phyloP scores from a whole-genome alignment of 192 early-diverging fungal genomes.

The Linnemannia schmuckeri region DNA sequence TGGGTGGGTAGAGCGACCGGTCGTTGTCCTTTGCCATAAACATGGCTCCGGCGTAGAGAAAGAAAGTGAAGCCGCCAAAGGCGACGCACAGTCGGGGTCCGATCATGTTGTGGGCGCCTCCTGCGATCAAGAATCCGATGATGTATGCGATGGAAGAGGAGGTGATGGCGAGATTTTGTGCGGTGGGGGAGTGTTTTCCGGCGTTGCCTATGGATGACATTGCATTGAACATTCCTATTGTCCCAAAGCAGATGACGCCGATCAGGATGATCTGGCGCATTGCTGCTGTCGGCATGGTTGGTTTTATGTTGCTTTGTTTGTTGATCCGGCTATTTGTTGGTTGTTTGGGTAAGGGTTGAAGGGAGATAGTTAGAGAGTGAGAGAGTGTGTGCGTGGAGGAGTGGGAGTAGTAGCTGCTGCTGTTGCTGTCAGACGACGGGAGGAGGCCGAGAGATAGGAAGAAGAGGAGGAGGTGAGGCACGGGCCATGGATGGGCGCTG shows the following conservation, averaged over 20 bases:
- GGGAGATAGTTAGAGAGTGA: background rate
- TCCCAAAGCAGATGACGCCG: conserved; percentile 46
- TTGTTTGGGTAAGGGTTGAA: background rate
- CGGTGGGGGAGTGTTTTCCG: conserved; percentile 25
- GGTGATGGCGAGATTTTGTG: conserved; percentile 33
- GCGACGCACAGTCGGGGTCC: conserved; percentile 75
- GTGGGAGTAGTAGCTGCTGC: background rate
- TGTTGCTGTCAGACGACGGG: background rate
- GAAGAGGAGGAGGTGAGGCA: background rate
- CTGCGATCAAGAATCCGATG: conserved; percentile 79
- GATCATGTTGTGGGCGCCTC: conserved; percentile 80
- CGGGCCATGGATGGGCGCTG: conserved; percentile 9
- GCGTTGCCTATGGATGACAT: conserved; percentile 37
- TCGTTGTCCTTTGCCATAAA: conserved; percentile 68
- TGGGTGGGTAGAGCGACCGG: conserved; percentile 68
- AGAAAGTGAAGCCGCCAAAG: conserved; percentile 75
- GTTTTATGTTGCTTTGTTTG: background rate
- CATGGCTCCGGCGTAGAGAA: conserved; percentile 84
- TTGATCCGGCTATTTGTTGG: background rate
- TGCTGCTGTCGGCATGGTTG: conserved; percentile 26
- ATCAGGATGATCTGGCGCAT: conserved; percentile 42
- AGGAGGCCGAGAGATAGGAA: background rate
- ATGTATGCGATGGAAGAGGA: conserved; percentile 66
- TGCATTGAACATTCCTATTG: conserved; percentile 49
- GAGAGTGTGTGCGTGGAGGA: background rate